Evolutionary conservation across 2,329 filamentous ascomycete genomes (phyloP).

Genomic region (Paramyrothecium roridum): DNA sequence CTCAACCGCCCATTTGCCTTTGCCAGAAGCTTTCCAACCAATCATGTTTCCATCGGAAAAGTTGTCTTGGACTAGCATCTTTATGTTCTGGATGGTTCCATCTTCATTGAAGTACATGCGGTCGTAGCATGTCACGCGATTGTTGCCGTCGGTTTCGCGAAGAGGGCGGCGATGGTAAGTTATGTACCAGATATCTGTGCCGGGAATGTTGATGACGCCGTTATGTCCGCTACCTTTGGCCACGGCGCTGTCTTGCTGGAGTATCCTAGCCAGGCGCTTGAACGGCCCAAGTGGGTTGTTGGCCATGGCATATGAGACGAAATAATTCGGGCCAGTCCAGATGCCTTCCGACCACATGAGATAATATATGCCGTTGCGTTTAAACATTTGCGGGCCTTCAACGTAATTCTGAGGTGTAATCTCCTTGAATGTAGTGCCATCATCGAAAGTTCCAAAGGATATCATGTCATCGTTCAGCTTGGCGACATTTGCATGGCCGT

Average conservation of each 20-base stretch:
- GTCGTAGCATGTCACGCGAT: constrained; percentile 44
- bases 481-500: constrained; percentile 35
- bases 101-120: constrained; percentile 42
- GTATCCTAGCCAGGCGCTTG: constrained; percentile 31
- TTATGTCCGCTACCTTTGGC: constrained; percentile 42
- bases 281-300: constrained; percentile 37
- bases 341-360: constrained; percentile 46
- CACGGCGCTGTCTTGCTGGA: constrained; percentile 35
- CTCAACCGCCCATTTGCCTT: neutral
- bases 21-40: constrained; percentile 27
- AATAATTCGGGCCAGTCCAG: constrained; percentile 45
- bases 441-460: constrained; percentile 36
- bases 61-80: constrained; percentile 41
- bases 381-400: constrained; percentile 38
- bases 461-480: constrained; percentile 37
- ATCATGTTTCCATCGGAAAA: constrained; percentile 35
- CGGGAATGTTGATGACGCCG: constrained; percentile 39
- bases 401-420: constrained; percentile 40
- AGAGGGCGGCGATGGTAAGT: constrained; percentile 42
- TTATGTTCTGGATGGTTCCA: constrained; percentile 37
- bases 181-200: constrained; percentile 44
- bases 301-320: constrained; percentile 41
- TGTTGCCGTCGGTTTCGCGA: constrained; percentile 39
- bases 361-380: constrained; percentile 40
- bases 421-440: constrained; percentile 34